These are phyloP conservation scores for Macrophomina pseudophaseolina DNA, from an alignment of 2,329 filamentous ascomycete genomes.

Conservation along the genomic window DNA sequence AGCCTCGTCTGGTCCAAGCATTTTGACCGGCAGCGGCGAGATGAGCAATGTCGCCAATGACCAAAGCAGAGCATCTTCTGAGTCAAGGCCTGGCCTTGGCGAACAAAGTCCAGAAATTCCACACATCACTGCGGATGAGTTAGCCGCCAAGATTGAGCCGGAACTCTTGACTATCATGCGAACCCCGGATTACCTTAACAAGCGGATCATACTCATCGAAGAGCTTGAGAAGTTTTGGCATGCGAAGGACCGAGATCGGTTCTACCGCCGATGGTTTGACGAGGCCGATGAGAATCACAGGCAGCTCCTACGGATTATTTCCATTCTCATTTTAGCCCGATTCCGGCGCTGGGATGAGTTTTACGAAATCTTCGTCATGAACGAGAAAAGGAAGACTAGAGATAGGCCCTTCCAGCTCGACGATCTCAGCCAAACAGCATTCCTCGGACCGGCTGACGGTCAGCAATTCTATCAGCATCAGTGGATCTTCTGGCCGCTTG, in stretches of 20 bases:
- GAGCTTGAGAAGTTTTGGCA: slow-evolving; percentile 6
- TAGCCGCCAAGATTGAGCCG: too few relatives aligned
- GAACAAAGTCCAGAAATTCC: too few relatives aligned
- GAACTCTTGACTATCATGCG: not conserved
- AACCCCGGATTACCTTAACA: not conserved
- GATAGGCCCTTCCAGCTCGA: slow-evolving; percentile 8
- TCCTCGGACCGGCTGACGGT: not conserved
- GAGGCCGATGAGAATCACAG: not conserved
- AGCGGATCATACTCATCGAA: not conserved
- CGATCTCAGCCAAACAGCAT: not conserved
- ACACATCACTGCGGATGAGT: too few relatives aligned
- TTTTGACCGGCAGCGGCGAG: too few relatives aligned
- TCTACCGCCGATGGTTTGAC: slow-evolving; percentile 10
- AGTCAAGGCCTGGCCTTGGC: too few relatives aligned
- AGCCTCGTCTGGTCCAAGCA: too few relatives aligned
- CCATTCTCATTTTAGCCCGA: slow-evolving; percentile 12
- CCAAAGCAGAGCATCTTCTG: too few relatives aligned
- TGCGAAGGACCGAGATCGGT: not conserved
- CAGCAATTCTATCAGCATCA: slow-evolving; percentile 5
- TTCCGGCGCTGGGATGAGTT: slow-evolving; percentile 23
- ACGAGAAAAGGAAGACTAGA: not conserved
- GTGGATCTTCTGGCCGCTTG: slow-evolving; percentile 24
- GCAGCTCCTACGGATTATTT: slow-evolving; percentile 13
- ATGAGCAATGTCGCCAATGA: too few relatives aligned
- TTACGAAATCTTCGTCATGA: slow-evolving; percentile 16